Evolutionary conservation across 2,329 filamentous ascomycete genomes (phyloP), one percentile per base, ranked within the genome.

Genomic region (Acephala macrosclerotiorum): DNA sequence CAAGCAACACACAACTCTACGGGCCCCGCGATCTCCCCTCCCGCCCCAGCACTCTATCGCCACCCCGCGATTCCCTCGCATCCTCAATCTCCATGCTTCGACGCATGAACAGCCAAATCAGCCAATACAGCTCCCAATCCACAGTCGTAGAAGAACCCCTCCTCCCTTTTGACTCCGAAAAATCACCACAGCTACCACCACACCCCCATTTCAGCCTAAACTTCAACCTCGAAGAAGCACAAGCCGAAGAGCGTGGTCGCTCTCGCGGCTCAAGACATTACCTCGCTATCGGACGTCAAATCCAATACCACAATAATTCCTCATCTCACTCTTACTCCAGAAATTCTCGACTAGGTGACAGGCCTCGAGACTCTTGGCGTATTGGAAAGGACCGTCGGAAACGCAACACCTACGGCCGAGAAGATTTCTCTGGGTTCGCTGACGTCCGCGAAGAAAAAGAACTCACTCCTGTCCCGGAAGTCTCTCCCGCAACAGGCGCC

Each of bases 81-180:
- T 55, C 42, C 1, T 62, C 63, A 2, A 67, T 74, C 25, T 33
- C 47, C 8, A 61, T 70, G 57, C 58, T 73, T 0, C 60, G 71
- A 0, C 63, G 71, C 14, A 72, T 72, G 71, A 74, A 73, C 51
- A 66, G 62, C 29, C 66, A 70, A n/a, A 25, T 72, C 14, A 65
- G 61, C 20, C 61, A 60, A 26, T 64, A 49, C 53, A 66, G 62
- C 58, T 61, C 36, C 14, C 26, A 16, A 45, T 69, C 58, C 18
- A 47, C 53, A n/a, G 58, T 56, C 0, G 59, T 35, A 11, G n/a
- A 40, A 33, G 35, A 64, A 33, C 4, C 9, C 9, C 29, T 33
- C 9, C 29, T 9, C 9, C 4, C 29, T 5, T 33, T 33, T 9
- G 29, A 33, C 29, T 33, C 29, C 29, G 29, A 33, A 9, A 33